These are phyloP conservation scores for Erodium moschatum DNA, from an alignment of 441 rosid species.

Conservation along the genomic window DNA sequence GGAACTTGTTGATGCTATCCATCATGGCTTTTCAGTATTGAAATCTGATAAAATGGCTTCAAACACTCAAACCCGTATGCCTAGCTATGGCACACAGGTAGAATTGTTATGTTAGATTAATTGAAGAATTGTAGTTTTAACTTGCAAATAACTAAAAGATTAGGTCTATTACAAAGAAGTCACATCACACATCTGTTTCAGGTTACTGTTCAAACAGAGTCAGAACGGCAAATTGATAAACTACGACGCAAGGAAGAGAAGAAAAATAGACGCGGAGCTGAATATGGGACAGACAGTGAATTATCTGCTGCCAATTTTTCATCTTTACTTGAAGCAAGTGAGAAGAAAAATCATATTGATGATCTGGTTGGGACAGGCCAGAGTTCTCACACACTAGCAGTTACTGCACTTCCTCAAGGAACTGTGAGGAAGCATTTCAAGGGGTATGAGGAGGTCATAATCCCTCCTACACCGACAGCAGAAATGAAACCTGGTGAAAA, in stretches of 20 bases:
- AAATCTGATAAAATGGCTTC: slow-evolving; percentile 65
- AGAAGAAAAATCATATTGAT: slow-evolving; percentile 59
- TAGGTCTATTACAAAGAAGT: neutral
- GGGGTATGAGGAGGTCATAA: slow-evolving; percentile 89
- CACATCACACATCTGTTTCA: slow-evolving; percentile 27
- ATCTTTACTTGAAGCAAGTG: slow-evolving; percentile 81
- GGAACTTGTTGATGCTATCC: slow-evolving; percentile 82
- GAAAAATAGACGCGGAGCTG: slow-evolving; percentile 62
- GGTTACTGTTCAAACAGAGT: slow-evolving; percentile 93
- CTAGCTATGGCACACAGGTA: slow-evolving; percentile 97
- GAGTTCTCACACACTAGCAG: slow-evolving; percentile 39
- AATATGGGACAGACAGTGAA: slow-evolving; percentile 54
- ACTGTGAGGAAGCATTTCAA: slow-evolving; percentile 68
- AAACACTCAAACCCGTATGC: slow-evolving; percentile 68
- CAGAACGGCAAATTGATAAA: slow-evolving; percentile 80
- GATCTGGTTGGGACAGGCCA: slow-evolving; percentile 64
- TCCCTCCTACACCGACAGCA: slow-evolving; percentile 85
- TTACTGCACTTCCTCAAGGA: slow-evolving; percentile 87
- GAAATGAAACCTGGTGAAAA: slow-evolving; percentile 84
- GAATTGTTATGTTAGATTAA: slow-evolving; percentile 10
- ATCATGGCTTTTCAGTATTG: slow-evolving; percentile 54
- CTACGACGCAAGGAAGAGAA: slow-evolving; percentile 95
- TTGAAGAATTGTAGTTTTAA: slow-evolving; percentile 3
- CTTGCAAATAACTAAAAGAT: neutral
- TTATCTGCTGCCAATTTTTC: slow-evolving; percentile 67